Evolutionary conservation across 2,329 filamentous ascomycete species (phyloP), one percentile per base, ranked within the genome.

Genomic region (Fusarium marasasianum): DNA sequence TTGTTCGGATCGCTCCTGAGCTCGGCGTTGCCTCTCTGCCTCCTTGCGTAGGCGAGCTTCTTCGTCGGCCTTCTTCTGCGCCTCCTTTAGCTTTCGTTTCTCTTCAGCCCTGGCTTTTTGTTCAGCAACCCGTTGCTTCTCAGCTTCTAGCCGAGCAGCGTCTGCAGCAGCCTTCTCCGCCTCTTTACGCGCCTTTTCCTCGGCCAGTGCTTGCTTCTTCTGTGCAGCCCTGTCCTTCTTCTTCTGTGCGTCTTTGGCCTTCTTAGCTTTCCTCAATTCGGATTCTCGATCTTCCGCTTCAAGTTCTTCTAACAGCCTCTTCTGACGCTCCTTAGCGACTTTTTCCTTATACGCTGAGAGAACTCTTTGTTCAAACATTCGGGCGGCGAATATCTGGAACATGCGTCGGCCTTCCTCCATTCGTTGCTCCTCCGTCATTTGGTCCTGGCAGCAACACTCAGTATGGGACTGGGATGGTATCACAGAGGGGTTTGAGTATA

Each of bases 361-460:
- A 29, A 99, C 96, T 73, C 96, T 90, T 82, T 99, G 96, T 85
- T 99, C 96, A 82, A 99, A 99, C 96, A 99, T 99, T 73, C 96
- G 92, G 66, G 96, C 96, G 70, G 96, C 96, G 83, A 99, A 99
- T 82, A 99, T 98, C 82, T 99, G 96, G 81, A 99, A 99, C 96
- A 99, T 99, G 77, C 96, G 90, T 64, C 96, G 91, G 70, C 96
- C 96, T 86, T 99, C 96, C 82, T 98, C 95, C 96, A 99, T 98
- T 71, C 96, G 93, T 86, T 98, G 95, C 85, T 98, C 94, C 86
- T 98, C 96, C 58, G 95, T 98, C 94, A 98, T 96, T 74, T 93
- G 91, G 81, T 97, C 95, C 96, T 98, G 83, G 78, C 83, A 84
- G 81, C 81, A 84, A 80, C 82, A 83, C 81, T 84, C 80, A 82